Evolutionary conservation across 805 yeast genomes (phyloP).

Genomic region (Torulaspora maleeae): DNA sequence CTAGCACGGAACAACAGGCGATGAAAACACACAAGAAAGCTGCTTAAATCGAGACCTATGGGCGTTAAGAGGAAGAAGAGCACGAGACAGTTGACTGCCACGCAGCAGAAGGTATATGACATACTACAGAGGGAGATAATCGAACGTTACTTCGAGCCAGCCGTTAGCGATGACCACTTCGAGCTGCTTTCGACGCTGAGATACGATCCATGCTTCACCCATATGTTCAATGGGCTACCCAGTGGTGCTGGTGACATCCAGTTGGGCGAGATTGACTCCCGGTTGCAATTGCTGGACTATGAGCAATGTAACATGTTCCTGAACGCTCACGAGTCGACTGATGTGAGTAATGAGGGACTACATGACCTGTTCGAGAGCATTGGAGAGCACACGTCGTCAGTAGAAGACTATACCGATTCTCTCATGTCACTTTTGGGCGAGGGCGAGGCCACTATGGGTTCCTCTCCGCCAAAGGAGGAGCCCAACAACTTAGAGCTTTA

Average conservation of each 20-base stretch:
- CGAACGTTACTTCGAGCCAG: slow-evolving; percentile 17
- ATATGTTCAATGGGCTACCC: slow-evolving; percentile 4
- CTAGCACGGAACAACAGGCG: background rate
- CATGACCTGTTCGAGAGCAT: slow-evolving; percentile 22
- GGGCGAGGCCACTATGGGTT: slow-evolving; percentile 7
- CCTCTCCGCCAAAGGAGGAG: slow-evolving; percentile 19
- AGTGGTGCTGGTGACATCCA: background rate
- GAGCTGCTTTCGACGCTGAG: slow-evolving; percentile 67
- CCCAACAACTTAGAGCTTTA: slow-evolving; percentile 10
- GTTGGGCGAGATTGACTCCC: slow-evolving; percentile 20
- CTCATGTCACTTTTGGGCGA: slow-evolving; percentile 8
- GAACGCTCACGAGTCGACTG: background rate
- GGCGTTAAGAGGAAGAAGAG: slow-evolving; percentile 7
- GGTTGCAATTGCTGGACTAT: slow-evolving; percentile 10
- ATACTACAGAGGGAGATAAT: slow-evolving; percentile 18
- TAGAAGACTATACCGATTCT: slow-evolving; percentile 10
- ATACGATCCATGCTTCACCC: slow-evolving; percentile 57
- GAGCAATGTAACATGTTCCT: slow-evolving; percentile 7
- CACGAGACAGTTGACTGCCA: slow-evolving; percentile 13
- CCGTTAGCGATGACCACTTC: slow-evolving; percentile 36
- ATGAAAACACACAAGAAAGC: background rate
- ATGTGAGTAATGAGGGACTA: slow-evolving; percentile 16
- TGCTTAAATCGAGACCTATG: slow-evolving; percentile 3
- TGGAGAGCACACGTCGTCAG: slow-evolving; percentile 6
- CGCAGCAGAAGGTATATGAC: slow-evolving; percentile 17